These are phyloP conservation scores for Pythium diclinum DNA, from an alignment of 352 stramenopile species.

Conservation along the genomic window DNA sequence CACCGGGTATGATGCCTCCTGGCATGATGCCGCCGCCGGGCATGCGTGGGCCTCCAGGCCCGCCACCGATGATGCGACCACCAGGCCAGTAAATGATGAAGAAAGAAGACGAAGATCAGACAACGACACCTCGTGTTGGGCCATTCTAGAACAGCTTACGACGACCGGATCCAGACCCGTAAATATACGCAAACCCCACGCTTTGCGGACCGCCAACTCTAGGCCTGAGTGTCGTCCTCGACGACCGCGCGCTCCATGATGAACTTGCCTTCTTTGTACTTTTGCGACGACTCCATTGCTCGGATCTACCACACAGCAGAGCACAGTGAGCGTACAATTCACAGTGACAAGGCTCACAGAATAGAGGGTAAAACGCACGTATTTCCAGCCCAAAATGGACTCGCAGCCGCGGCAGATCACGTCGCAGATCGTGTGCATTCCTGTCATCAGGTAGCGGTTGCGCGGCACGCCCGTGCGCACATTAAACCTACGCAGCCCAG, in stretches of 20 bases:
- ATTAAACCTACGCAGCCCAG: slow-evolving; percentile 51
- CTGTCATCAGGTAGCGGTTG: slow-evolving; percentile 77
- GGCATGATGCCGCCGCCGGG: slow-evolving; percentile 76
- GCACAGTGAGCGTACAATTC: slow-evolving; percentile 3
- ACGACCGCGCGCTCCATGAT: slow-evolving; percentile 80
- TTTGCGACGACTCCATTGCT: slow-evolving; percentile 75
- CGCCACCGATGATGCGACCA: slow-evolving; percentile 64
- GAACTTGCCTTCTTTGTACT: slow-evolving; percentile 86
- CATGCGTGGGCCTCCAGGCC: slow-evolving; percentile 45
- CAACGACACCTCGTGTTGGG: neutral
- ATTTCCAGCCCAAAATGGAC: slow-evolving; percentile 79
- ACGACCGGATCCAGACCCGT: neutral
- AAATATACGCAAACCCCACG: slow-evolving; percentile 13
- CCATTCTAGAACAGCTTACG: slow-evolving; percentile 3
- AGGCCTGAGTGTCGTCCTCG: slow-evolving; percentile 51
- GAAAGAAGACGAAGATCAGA: neutral
- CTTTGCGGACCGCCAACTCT: neutral
- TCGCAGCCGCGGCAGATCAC: slow-evolving; percentile 61
- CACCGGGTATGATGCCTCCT: slow-evolving; percentile 47
- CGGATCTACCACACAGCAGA: slow-evolving; percentile 43
- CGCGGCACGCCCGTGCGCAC: slow-evolving; percentile 48
- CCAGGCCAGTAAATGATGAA: slow-evolving; percentile 59
- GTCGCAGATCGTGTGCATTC: slow-evolving; percentile 77
- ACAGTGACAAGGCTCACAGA: neutral
- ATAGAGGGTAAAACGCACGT: slow-evolving; percentile 37